Conservation (phyloP, 2,329 filamentous ascomycete species). For the Leptosphaerulina australis region DNA sequence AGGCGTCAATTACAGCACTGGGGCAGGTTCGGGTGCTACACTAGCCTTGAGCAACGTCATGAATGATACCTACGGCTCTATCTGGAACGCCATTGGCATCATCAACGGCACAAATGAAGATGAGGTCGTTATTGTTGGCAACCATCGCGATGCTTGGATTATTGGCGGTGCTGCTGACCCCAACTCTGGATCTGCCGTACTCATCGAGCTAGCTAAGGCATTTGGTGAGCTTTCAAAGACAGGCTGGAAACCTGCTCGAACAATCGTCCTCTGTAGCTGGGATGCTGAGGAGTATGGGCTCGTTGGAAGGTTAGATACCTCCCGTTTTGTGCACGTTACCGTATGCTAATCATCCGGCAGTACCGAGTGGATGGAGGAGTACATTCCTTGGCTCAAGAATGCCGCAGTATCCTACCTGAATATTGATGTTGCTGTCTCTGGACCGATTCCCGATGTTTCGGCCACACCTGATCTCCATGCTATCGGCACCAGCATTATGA, state of each 20-base stretch:
- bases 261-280: slow-evolving; percentile 55
- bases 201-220: slow-evolving; percentile 58
- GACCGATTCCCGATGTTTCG: slow-evolving; percentile 48
- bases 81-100: slow-evolving; percentile 77
- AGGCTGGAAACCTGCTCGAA: slow-evolving; percentile 60
- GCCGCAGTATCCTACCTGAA: slow-evolving; percentile 58
- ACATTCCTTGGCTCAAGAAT: slow-evolving; percentile 54
- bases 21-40: slow-evolving; percentile 60
- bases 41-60: slow-evolving; percentile 68
- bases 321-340: neutral
- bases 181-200: slow-evolving; percentile 57
- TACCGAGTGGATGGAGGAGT: slow-evolving; percentile 59
- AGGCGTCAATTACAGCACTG: slow-evolving; percentile 44
- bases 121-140: slow-evolving; percentile 61
- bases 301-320: slow-evolving; percentile 38
- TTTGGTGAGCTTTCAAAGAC: slow-evolving; percentile 55
- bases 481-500: slow-evolving; percentile 45
- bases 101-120: slow-evolving; percentile 68
- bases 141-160: slow-evolving; percentile 62
- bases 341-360: slow-evolving; percentile 31
- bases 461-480: slow-evolving; percentile 52
- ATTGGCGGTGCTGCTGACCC: slow-evolving; percentile 60
- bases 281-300: slow-evolving; percentile 52
- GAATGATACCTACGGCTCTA: slow-evolving; percentile 77
- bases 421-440: slow-evolving; percentile 57